Conservation (phyloP, 495 filamentous ascomycete species). For the Jackrogersella minutella region DNA sequence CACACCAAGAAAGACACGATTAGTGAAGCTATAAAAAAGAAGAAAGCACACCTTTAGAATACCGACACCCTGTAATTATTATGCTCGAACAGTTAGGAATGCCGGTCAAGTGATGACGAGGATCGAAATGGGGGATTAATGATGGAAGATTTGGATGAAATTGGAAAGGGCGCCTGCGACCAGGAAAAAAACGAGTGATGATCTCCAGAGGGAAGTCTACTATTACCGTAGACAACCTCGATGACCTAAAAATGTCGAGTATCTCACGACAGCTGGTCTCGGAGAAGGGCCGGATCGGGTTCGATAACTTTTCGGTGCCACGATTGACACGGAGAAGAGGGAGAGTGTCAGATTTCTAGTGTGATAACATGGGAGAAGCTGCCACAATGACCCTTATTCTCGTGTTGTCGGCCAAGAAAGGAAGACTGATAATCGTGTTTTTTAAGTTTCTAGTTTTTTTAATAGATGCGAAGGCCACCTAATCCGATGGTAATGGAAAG, state of each 20-base stretch:
- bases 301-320: constrained; percentile 38
- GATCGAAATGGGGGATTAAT: constrained; percentile 34
- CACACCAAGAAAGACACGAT: background rate
- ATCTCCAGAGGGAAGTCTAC: constrained; percentile 55
- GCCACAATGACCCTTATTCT: constrained; percentile 42
- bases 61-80: constrained; percentile 9
- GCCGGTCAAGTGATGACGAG: constrained; percentile 22
- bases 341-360: constrained; percentile 35
- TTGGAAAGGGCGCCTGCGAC: constrained; percentile 66
- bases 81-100: constrained; percentile 13
- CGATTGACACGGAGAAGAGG: constrained; percentile 43
- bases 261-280: constrained; percentile 47
- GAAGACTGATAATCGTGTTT: constrained; percentile 29
- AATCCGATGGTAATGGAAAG: constrained; percentile 18
- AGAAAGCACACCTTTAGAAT: constrained; percentile 28
- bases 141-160: constrained; percentile 51
- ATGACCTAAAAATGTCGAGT: constrained; percentile 39
- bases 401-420: constrained; percentile 29
- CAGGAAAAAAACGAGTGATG: constrained; percentile 50
- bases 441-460: constrained; percentile 26
- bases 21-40: background rate
- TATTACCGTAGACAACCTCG: constrained; percentile 58
- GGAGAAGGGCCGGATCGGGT: constrained; percentile 31
- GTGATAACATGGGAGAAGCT: constrained; percentile 42
- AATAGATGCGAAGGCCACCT: constrained; percentile 24